Percentiles rank a stretch among this genome's conserved stretches.
Conservation (phyloP, 2,329 filamentous ascomycete genomes). For the Trichoderma simmonsii region DNA sequence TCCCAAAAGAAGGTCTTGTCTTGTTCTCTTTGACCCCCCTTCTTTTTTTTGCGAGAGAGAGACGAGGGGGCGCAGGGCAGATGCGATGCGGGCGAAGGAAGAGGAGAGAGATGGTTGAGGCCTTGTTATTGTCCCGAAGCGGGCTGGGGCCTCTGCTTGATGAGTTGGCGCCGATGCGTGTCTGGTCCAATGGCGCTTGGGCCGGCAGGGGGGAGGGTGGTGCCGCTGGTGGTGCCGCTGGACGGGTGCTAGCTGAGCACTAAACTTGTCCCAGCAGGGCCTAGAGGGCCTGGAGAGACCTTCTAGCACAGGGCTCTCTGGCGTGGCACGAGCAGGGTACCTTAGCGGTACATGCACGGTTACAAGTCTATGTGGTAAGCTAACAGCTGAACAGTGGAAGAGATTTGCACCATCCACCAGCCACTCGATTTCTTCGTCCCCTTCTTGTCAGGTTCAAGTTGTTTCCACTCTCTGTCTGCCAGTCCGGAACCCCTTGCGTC, state of each 20-base stretch:
- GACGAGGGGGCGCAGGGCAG: slow-evolving; percentile 4
- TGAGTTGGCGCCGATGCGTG: slow-evolving; percentile 39
- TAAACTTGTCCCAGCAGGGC: not conserved
- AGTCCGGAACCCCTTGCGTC: not conserved
- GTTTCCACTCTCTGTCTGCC: not conserved
- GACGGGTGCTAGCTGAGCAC: slow-evolving; percentile 18
- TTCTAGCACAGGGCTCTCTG: not conserved
- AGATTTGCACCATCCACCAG: slow-evolving; percentile 4
- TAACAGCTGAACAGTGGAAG: not conserved
- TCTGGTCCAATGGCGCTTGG: slow-evolving; percentile 34
- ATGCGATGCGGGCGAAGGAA: slow-evolving; percentile 6
- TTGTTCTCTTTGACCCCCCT: not conserved
- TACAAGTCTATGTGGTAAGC: not conserved
- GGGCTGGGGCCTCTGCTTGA: slow-evolving; percentile 28
- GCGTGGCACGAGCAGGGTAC: not conserved
- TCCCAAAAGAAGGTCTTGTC: not conserved
- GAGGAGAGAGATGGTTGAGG: slow-evolving; percentile 18
- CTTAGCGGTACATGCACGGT: not conserved
- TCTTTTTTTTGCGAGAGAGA: not conserved
- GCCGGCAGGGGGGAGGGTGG: slow-evolving; percentile 28
- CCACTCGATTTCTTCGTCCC: not conserved
- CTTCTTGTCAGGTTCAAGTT: not conserved
- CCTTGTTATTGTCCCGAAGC: slow-evolving; percentile 36
- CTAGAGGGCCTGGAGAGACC: not conserved
- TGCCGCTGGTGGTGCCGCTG: slow-evolving; percentile 21